Conservation (phyloP, 1,139 yeast genomes). For the Kodamaea suecica region DNA sequence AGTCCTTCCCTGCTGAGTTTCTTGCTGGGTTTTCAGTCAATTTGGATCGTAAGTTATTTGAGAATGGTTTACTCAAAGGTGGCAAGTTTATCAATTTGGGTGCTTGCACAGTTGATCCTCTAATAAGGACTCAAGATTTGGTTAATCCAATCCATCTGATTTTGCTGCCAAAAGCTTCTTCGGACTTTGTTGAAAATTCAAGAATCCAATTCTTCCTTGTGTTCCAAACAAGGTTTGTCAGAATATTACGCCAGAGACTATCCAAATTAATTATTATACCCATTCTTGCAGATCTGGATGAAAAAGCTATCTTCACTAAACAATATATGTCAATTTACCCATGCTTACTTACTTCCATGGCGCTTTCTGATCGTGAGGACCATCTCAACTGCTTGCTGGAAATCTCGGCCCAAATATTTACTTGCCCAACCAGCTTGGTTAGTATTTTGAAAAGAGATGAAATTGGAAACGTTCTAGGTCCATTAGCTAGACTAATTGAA, state of each 20-base stretch:
- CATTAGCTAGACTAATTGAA: conserved; percentile 46
- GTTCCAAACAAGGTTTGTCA: conserved; percentile 57
- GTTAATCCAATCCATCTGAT: conserved; percentile 12
- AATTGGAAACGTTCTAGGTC: conserved; percentile 44
- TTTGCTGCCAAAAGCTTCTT: conserved; percentile 4
- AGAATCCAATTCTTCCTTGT: conserved; percentile 51
- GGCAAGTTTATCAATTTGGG: conserved; percentile 29
- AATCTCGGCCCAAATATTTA: conserved; percentile 59
- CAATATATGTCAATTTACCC: conserved; percentile 59
- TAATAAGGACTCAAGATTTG: conserved; percentile 8
- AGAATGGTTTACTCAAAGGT: conserved; percentile 29
- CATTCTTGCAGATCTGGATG: conserved; percentile 45
- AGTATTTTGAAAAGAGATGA: conserved; percentile 35
- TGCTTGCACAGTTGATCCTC: conserved; percentile 4
- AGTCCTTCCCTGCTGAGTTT: conserved; percentile 24
- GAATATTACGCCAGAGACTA: conserved; percentile 44
- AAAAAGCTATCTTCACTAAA: conserved; percentile 46
- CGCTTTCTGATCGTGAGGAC: conserved; percentile 63
- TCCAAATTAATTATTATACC: conserved; percentile 51
- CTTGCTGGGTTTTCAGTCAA: conserved; percentile 13
- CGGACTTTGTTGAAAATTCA: conserved; percentile 24
- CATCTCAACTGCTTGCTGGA: conserved; percentile 52
- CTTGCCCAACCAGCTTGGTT: conserved; percentile 58
- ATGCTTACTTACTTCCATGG: conserved; percentile 44
- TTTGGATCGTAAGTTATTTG: conserved; percentile 23